A percentile compares a stretch with the other conserved stretches of the same genome.
phyloP scores from a whole-genome alignment of 2,329 filamentous ascomycete species.

The Sclerotinia minor region DNA sequence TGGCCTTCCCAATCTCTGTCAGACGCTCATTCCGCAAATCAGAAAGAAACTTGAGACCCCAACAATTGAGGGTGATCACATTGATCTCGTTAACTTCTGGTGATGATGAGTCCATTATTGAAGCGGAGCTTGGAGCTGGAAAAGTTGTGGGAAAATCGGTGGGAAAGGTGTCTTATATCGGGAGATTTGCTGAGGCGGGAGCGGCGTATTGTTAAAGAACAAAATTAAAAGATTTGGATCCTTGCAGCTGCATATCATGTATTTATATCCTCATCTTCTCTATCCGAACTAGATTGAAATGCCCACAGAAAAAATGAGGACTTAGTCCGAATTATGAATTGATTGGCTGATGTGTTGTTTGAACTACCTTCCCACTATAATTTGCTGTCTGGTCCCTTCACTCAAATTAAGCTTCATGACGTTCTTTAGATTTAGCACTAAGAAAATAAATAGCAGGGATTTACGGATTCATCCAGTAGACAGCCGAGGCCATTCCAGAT shows the following conservation, averaged over 20 bases:
- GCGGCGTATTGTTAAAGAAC: not conserved
- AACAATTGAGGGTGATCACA: conserved; percentile 91
- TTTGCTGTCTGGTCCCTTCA: not conserved
- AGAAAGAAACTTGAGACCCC: conserved; percentile 88
- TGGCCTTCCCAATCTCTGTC: conserved; percentile 76
- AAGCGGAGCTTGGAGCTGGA: not conserved
- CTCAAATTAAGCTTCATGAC: conserved; percentile 8
- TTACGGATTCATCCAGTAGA: not conserved
- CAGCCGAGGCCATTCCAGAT: not conserved
- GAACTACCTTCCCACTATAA: not conserved
- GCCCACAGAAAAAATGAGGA: not conserved
- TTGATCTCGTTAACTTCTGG: conserved; percentile 56
- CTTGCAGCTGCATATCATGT: conserved; percentile 7
- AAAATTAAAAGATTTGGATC: not conserved
- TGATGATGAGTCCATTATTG: not conserved
- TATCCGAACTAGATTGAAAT: not conserved
- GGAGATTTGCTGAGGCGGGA: not conserved
- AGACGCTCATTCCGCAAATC: conserved; percentile 76
- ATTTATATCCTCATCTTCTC: not conserved
- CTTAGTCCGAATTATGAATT: not conserved
- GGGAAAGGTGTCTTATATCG: not conserved
- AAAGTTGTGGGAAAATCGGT: no score
- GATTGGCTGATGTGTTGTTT: not conserved
- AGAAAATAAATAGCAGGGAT: conserved; percentile 2
- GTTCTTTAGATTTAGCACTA: not conserved